A percentile compares a stretch with the other conserved stretches of the same genome.
Evolutionary conservation across 495 filamentous ascomycete species (phyloP).

Genomic region (Hyaloscypha variabilis): DNA sequence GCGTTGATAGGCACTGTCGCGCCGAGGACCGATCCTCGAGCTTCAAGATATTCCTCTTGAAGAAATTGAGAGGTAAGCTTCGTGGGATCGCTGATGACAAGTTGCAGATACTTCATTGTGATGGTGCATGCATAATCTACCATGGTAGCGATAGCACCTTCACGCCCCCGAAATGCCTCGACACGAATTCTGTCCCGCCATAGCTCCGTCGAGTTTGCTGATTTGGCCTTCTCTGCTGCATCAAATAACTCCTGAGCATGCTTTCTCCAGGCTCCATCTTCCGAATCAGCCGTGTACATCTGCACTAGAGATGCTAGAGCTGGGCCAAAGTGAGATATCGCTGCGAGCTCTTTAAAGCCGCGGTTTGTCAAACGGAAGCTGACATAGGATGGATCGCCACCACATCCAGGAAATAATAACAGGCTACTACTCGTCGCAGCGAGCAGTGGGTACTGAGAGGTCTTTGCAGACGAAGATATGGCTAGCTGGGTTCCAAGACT

Average conservation of each 20-base stretch:
- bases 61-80: constrained; percentile 6
- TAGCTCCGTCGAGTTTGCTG: background rate
- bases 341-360: background rate
- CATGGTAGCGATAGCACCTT: background rate
- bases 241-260: background rate
- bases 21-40: background rate
- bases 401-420: background rate
- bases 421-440: background rate
- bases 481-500: background rate
- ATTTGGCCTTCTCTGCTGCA: background rate
- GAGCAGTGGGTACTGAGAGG: background rate
- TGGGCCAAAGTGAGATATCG: background rate
- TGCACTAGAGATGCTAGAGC: background rate
- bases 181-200: background rate
- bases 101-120: background rate
- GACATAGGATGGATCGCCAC: background rate
- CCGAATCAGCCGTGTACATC: background rate
- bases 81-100: background rate
- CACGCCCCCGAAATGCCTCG: background rate
- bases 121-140: background rate
- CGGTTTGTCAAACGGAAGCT: background rate
- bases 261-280: background rate
- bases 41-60: background rate
- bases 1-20: background rate
- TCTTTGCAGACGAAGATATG: background rate